Evolutionary conservation across 371 early-diverging fungal genomes (phyloP), one percentile per base, ranked within the genome.

Genomic region (Funneliformis caledonium): DNA sequence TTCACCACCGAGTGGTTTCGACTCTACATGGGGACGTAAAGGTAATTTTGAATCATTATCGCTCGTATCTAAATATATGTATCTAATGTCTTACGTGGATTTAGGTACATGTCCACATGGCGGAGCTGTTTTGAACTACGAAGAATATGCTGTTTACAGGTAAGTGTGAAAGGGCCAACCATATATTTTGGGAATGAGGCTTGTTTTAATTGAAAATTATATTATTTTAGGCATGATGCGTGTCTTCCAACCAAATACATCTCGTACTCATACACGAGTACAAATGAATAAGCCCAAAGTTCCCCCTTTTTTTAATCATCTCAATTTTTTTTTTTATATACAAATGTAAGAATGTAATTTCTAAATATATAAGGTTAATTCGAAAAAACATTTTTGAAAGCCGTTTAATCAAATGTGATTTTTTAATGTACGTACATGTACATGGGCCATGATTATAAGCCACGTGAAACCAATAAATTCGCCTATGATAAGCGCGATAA

Each of bases 101-200:
- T 31, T 48, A 77, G 77, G 77, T 4, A n/a, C 31, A 4, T 77
- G 77, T 26, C 77, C 77, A 14, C 77, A 77, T 48, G 64, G 77
- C 4, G 60, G 62, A 4, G 45, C 77, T 0, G 26, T 14, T 4
- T 12, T 77, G 8, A 65, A 64, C n/a, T 77, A 64, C 47, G 77
- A 77, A 43, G 77, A 77, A 50, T 77, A 65, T 64, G 77, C 77
- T 2, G 65, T 77, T 14, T 77, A 77, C 14, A 2, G 64, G 77
- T 77, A 14, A 77, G 50, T 31, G 26, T 33, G 22, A 33, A 26
- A 47, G 26, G 8, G 9, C 37, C 43, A n/a, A 26, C 3, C 2
- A 50, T 50, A 50, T n/a, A 50, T 22, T 48, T 69, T 75, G 26
- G 26, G 26, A 19, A 37, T 76, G 8, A 48, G 2, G 16, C 47